Evolutionary conservation across 129 eudicot genomes (phyloP), one percentile per base, ranked within the genome.

Genomic region (Dittrichia graveolens): DNA sequence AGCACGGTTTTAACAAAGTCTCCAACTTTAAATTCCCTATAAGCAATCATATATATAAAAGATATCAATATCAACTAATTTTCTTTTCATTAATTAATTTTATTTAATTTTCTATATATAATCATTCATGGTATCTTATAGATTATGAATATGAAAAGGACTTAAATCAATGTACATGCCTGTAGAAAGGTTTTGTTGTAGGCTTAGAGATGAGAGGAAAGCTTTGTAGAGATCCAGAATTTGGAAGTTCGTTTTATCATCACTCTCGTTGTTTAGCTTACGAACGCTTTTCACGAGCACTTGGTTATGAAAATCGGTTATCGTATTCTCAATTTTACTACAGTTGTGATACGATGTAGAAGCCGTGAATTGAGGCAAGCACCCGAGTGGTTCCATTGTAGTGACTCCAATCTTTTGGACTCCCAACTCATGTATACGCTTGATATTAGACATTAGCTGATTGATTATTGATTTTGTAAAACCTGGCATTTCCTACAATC

Each of bases 161-260:
- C 7, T 19, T 13, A 18, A 15, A 34, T n/a, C 31, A 24, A 24
- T 24, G 31, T 55, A 71, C 80, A 74, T 85, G 82, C 82, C 79
- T 4, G 79, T 34, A 3, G 58, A 67, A 67, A 74, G 48, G 61
- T 55, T 81, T 6, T 53, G 52, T 7, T 66, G 72, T 44, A 55
- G 39, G 18, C 84, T 56, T 42, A 86, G 62, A 50, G 80, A 79
- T 4, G 85, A 67, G 37, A 67, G 59, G 85, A 90, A 90, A 48
- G 93, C 86, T 41, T 55, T 42, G 72, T 87, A 84, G 83, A 90
- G 87, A 76, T 90, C 88, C 14, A 90, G 54, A 53, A 80, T 60
- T 3, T 73, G 60, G 67, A 82, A 84, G 11, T 34, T 58, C n/a
- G 84, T 46, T 40, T 66, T 41, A 8, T 56, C 70, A 14, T 61